phyloP scores from a whole-genome alignment of 352 stramenopile species.

The Blastocystis sp. region DNA sequence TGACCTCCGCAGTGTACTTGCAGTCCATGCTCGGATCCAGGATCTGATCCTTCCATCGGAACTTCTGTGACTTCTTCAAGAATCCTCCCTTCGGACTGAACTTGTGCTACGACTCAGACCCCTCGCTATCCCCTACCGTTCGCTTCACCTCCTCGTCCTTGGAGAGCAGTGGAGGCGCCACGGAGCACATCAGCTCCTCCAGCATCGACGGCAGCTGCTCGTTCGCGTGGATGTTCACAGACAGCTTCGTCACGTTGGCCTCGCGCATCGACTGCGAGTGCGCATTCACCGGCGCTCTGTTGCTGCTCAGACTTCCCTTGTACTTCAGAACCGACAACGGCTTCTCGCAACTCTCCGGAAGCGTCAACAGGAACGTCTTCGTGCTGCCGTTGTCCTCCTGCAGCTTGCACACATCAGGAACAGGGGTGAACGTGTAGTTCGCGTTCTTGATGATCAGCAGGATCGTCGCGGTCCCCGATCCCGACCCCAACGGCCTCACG shows the following conservation, averaged over 20 bases:
- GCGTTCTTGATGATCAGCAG: neutral
- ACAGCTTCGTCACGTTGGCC: neutral
- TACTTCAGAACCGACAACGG: neutral
- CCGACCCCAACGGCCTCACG: neutral
- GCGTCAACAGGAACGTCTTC: slow-evolving; percentile 1
- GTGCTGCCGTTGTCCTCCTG: neutral
- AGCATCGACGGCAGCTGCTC: neutral
- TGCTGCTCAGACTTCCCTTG: neutral
- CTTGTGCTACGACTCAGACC: neutral
- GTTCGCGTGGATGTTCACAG: neutral
- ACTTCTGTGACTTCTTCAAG: slow-evolving; percentile 17
- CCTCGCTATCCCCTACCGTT: neutral
- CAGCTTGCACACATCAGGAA: neutral
- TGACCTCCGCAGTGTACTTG: neutral
- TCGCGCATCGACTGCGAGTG: neutral
- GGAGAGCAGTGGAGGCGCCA: neutral
- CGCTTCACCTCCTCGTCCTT: neutral
- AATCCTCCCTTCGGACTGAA: slow-evolving; percentile 41
- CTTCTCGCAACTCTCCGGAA: neutral
- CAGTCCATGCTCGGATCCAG: neutral
- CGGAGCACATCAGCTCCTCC: neutral
- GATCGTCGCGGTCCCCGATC: neutral
- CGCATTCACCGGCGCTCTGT: neutral
- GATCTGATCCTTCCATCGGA: slow-evolving; percentile 22
- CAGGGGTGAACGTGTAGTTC: slow-evolving; percentile 8